These are phyloP conservation scores for Cytospora chrysosperma DNA, from an alignment of 2,329 filamentous ascomycete species.

Conservation along the genomic window DNA sequence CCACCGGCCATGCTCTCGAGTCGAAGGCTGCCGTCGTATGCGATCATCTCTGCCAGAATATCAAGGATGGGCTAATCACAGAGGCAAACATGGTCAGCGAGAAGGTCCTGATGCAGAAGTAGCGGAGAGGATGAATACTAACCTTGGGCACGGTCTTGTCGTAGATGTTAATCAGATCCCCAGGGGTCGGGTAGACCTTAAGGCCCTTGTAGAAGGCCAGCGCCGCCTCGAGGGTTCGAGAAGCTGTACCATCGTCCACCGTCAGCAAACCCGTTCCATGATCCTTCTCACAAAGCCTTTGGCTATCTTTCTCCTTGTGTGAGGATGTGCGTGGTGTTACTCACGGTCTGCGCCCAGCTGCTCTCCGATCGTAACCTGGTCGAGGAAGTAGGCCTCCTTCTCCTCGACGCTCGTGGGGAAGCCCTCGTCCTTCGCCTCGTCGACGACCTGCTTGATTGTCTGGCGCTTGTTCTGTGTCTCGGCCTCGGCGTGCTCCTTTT, in stretches of 20 bases:
- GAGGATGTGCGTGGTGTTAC: too few relatives aligned
- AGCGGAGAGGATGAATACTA: neutral
- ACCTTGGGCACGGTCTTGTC: constrained; percentile 98
- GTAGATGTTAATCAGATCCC: constrained; percentile 93
- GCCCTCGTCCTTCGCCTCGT: constrained; percentile 83
- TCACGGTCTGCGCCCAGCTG: constrained; percentile 77
- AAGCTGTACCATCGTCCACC: constrained; percentile 45
- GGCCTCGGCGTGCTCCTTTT: constrained; percentile 70
- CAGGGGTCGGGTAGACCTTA: constrained; percentile 94
- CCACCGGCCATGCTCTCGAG: constrained; percentile 45
- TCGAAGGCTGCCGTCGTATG: constrained; percentile 74
- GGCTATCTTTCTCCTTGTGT: neutral
- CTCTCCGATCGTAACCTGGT: constrained; percentile 89
- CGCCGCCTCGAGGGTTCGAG: constrained; percentile 76
- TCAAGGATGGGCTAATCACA: constrained; percentile 76
- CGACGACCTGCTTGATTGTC: constrained; percentile 71
- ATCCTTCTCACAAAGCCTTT: constrained; percentile 4
- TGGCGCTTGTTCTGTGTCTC: constrained; percentile 67
- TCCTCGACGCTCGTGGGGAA: constrained; percentile 90
- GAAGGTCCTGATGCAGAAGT: neutral
- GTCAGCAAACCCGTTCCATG: neutral
- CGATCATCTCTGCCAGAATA: constrained; percentile 97
- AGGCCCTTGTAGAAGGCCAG: constrained; percentile 97
- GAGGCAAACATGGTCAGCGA: constrained; percentile 4
- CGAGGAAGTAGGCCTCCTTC: constrained; percentile 95